Base-by-base conservation (phyloP, 345 rosid species). In the Moringa oleifera region DNA sequence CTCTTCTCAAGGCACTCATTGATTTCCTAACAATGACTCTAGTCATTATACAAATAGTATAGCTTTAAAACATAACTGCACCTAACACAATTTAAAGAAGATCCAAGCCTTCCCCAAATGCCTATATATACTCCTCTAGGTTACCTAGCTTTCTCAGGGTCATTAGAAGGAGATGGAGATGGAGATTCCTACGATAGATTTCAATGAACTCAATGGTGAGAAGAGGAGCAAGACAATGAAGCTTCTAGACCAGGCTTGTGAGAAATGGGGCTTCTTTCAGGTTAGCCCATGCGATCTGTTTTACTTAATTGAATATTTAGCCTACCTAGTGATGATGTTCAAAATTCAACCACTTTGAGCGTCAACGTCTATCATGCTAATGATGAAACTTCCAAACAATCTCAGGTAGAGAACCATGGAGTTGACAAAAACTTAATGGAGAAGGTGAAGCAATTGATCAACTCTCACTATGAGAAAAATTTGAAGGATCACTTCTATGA, bases 191-290 rank as follows among this genome's bases (percentile, higher is more conserved):
- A 61, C 78, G 31, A 83, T 87, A 25, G 81, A 89, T 80, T 77
- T 91, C 23, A 70, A 77, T 52, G 81, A 86, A 49, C 75, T 89
- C 23, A 74, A 81, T 57, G 92, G 96, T 15, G 85, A 83, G 63
- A 82, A 78, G 57, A 82, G 80, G 72, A 68, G 72, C 82, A 72
- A 81, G 61, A 82, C 86, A n/a, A n/a, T n/a, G n/a, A n/a, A n/a
- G 18, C 71, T 64, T 67, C 92, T 91, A 63, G 84, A 87, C 23
- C 78, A 87, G 68, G 98, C 95, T 61, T 89, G 96, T 63, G 86
- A 83, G 79, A 81, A 89, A 67, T 87, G 90, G 91, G 96, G 98
- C 22, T 89, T 78, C 80, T 83, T 89, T 70, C 83, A 77, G 98
- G 96, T 91, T 60, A 47, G n/a, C n/a, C n/a, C n/a, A n/a, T n/a